These are phyloP conservation scores for Geotrichum carabidarum DNA, from an alignment of 1,139 yeast genomes.

Conservation along the genomic window DNA sequence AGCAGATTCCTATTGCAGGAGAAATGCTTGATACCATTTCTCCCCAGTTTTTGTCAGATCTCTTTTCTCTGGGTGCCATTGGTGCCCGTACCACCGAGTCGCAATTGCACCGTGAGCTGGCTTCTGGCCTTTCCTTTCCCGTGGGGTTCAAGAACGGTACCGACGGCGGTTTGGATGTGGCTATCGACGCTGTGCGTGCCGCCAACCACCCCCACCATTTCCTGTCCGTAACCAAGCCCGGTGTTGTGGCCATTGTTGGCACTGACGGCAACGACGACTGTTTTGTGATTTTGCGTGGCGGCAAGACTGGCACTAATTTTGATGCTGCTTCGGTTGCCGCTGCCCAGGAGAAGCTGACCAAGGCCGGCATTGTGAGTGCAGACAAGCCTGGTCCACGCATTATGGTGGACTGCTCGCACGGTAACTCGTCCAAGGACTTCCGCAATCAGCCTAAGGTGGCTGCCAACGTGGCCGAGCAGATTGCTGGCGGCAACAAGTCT, in stretches of 20 bases:
- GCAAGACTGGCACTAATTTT: constrained; percentile 85
- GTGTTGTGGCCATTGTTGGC: constrained; percentile 91
- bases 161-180: constrained; percentile 87
- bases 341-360: constrained; percentile 60
- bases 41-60: constrained; percentile 87
- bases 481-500: constrained; percentile 64
- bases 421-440: constrained; percentile 86
- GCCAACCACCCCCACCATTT: constrained; percentile 93
- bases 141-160: constrained; percentile 97
- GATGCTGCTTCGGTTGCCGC: constrained; percentile 67
- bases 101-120: constrained; percentile 91
- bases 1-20: constrained; percentile 83
- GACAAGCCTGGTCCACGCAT: constrained; percentile 51
- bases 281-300: constrained; percentile 91
- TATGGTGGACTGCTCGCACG: constrained; percentile 97
- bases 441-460: constrained; percentile 94
- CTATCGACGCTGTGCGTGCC: constrained; percentile 89
- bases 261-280: constrained; percentile 91
- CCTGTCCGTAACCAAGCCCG: constrained; percentile 87
- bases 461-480: constrained; percentile 67
- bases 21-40: constrained; percentile 97
- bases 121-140: constrained; percentile 93
- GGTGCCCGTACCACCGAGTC: constrained; percentile 98
- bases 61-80: constrained; percentile 90
- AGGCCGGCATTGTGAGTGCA: constrained; percentile 50